A percentile compares a stretch with the other conserved stretches of the same genome.
phyloP scores from a whole-genome alignment of 768 basidiomycete species.

The Crassisporium funariophilum region DNA sequence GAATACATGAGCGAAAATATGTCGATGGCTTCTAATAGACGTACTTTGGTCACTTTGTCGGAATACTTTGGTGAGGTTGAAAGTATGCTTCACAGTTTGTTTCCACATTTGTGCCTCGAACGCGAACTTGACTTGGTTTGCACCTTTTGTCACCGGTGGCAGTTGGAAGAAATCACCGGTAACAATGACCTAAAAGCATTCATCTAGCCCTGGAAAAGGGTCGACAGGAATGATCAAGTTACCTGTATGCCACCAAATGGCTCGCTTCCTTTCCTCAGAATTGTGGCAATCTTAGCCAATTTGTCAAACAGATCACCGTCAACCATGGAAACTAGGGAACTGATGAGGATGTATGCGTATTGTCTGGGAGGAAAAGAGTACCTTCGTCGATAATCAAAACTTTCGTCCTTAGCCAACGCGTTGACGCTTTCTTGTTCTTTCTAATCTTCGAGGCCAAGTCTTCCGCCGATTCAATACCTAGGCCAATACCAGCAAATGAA shows the following conservation, averaged over 20 bases:
- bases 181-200: constrained; percentile 67
- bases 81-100: constrained; percentile 73
- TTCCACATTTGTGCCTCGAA: constrained; percentile 88
- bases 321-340: constrained; percentile 87
- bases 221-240: constrained; percentile 9
- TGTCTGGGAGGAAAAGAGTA: constrained; percentile 22
- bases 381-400: constrained; percentile 87
- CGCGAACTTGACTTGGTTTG: constrained; percentile 73
- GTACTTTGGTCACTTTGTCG: constrained; percentile 88
- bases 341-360: neutral
- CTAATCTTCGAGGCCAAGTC: neutral
- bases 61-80: constrained; percentile 95
- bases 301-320: constrained; percentile 95
- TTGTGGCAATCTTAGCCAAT: constrained; percentile 67
- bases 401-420: constrained; percentile 59
- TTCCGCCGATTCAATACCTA: too few species aligned
- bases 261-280: constrained; percentile 57
- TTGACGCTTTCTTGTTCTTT: constrained; percentile 22
- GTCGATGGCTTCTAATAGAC: constrained; percentile 20
- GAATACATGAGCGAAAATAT: constrained; percentile 2
- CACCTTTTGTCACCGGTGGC: constrained; percentile 81
- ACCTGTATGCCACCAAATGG: constrained; percentile 98
- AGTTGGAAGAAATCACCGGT: constrained; percentile 99
- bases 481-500: constrained; percentile 83
- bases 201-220: neutral